These are phyloP conservation scores for Exophiala sideris DNA, from an alignment of 2,329 filamentous ascomycete genomes.

Conservation along the genomic window DNA sequence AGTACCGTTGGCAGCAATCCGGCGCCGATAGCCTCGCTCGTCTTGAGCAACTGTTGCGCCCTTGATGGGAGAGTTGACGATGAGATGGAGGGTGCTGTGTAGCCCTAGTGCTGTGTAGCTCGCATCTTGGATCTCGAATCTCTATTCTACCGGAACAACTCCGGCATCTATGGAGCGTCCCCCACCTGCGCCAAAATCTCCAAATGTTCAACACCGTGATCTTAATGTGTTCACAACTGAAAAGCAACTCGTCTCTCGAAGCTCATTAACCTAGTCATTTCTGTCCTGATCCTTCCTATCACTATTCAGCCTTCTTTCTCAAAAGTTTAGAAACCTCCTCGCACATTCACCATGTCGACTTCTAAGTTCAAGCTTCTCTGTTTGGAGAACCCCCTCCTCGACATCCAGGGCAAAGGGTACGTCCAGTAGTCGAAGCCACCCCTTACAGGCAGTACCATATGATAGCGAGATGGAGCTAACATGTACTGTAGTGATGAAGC, in stretches of 20 bases:
- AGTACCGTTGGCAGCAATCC: no score
- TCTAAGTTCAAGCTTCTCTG: constrained; percentile 87
- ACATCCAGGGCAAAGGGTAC: constrained; percentile 81
- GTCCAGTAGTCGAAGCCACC: constrained; percentile 26
- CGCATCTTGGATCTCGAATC: not conserved
- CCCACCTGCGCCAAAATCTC: not conserved
- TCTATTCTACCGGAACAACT: not conserved
- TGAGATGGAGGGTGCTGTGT: not conserved
- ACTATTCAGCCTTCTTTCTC: not conserved
- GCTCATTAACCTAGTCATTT: not conserved
- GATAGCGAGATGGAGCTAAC: not conserved
- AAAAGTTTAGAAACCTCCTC: not conserved
- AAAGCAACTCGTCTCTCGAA: not conserved
- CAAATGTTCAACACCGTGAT: not conserved
- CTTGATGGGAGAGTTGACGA: not conserved
- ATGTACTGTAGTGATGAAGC: constrained; percentile 65
- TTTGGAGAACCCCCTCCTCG: constrained; percentile 95
- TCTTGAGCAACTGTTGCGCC: no score
- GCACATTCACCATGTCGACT: constrained; percentile 57
- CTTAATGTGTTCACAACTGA: not conserved
- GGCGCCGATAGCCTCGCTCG: no score
- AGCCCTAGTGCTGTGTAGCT: not conserved
- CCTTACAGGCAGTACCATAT: not conserved
- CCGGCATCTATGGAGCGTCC: not conserved
- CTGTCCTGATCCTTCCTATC: not conserved